Conservation (phyloP, 176 grass and related monocot genomes). For the Areca catechu region DNA sequence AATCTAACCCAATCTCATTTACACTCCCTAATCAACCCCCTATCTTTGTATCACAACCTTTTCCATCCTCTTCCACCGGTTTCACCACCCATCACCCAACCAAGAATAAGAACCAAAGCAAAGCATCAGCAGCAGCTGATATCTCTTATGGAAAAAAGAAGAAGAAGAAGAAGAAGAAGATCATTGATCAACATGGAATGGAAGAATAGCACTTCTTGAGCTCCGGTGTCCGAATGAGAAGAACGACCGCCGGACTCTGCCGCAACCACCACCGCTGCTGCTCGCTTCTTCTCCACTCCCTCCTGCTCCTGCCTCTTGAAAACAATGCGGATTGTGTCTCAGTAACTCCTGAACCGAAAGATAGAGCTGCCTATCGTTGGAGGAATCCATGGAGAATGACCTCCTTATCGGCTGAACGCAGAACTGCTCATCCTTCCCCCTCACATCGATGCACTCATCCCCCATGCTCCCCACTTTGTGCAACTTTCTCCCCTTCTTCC, state of each 20-base stretch:
- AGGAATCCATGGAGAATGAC: slow-evolving; percentile 78
- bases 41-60: no score
- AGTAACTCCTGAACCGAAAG: slow-evolving; percentile 49
- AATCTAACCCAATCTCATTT: no score
- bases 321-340: slow-evolving; percentile 13
- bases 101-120: no score
- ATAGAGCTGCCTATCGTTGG: slow-evolving; percentile 48
- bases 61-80: no score
- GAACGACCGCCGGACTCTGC: slow-evolving; percentile 5
- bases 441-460: slow-evolving; percentile 67
- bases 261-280: background rate
- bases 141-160: no score
- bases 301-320: background rate
- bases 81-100: no score
- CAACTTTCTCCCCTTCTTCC: background rate
- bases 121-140: no score
- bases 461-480: slow-evolving; percentile 38
- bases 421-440: slow-evolving; percentile 41
- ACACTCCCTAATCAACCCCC: no score
- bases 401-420: slow-evolving; percentile 52
- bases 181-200: background rate
- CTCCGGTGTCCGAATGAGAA: slow-evolving; percentile 15
- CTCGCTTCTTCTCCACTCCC: background rate
- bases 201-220: background rate
- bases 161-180: no score